Evolutionary conservation across 257 asterid species (phyloP), one percentile per base, ranked within the genome.

Genomic region (Osmanthus fragrans): DNA sequence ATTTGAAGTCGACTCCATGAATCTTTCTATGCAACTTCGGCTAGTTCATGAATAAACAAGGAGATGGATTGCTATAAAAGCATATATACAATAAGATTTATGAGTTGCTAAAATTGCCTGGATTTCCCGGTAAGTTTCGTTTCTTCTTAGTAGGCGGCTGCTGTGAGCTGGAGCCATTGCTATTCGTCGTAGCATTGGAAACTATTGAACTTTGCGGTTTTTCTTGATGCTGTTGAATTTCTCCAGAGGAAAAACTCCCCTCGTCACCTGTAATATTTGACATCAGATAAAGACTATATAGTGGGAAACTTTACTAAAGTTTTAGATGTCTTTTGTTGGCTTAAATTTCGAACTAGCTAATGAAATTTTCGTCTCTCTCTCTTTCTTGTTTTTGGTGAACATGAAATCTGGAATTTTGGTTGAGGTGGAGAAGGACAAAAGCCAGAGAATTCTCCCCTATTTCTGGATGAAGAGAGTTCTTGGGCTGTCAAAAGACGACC

Each of bases 241-340:
- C 88, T 8, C 84, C 87, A 19, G 90, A 86, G 49, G 90, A 84
- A 77, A 86, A 82, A 47, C 90, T 86, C n/a, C 85, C 88, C 15
- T 84, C 90, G 32, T 84, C 90, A 68, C 88, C 90, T 40, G 88
- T 60, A 73, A 80, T 78, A 81, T 86, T 84, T 81, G 87, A 81
- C 87, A 84, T 84, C 76, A 27, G 71, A 58, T 73, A 23, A 58
- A 69, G 11, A 47, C 5, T 42, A 33, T 25, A 13, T 18, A 21
- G 36, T 70, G 30, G 3, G 45, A 70, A 74, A 60, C 39, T 64
- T 58, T 54, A 21, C 15, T 40, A 4, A 49, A 73, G 39, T 27
- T 49, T 2, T 4, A 21, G 49, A 29, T 42, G 76, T 73, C 72
- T 70, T 49, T 66, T 56, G 49, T 37, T 42, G 21, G 27, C 49